Evolutionary conservation across 176 grass and related monocot genomes (phyloP).

Genomic region (Chrysopogon serrulatus): DNA sequence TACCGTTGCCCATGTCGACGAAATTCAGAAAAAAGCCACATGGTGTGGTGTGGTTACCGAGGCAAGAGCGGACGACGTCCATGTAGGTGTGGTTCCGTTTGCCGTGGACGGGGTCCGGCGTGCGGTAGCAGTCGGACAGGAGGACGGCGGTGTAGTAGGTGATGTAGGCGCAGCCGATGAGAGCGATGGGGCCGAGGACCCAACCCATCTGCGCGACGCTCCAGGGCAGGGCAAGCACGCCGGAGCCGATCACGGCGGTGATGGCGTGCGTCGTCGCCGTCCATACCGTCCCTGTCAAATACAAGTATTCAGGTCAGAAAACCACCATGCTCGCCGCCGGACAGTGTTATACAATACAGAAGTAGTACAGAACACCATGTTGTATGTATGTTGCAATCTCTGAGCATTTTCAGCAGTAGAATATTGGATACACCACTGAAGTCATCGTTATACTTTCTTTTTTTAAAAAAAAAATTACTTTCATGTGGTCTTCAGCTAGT

Average conservation of each 20-base stretch:
- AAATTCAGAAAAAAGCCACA: not conserved
- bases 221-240: slow-evolving; percentile 92
- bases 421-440: not conserved
- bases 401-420: not conserved
- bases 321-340: not conserved
- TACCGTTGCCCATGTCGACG: not conserved
- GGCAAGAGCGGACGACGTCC: slow-evolving; percentile 83
- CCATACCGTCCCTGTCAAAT: slow-evolving; percentile 69
- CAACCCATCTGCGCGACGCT: slow-evolving; percentile 97
- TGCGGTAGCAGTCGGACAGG: slow-evolving; percentile 82
- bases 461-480: not conserved
- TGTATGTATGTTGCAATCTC: not conserved
- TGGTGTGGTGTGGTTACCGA: slow-evolving; percentile 39
- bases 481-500: not conserved
- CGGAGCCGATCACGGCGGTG: slow-evolving; percentile 88
- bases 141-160: slow-evolving; percentile 88
- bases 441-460: not conserved
- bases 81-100: slow-evolving; percentile 92
- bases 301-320: not conserved
- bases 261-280: slow-evolving; percentile 88
- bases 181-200: slow-evolving; percentile 77
- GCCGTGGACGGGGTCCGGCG: slow-evolving; percentile 83
- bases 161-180: slow-evolving; percentile 77
- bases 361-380: not conserved
- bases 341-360: not conserved